These are phyloP conservation scores for Sarocladiaceae sp. DNA, from an alignment of 2,329 filamentous ascomycete species.

Conservation along the genomic window DNA sequence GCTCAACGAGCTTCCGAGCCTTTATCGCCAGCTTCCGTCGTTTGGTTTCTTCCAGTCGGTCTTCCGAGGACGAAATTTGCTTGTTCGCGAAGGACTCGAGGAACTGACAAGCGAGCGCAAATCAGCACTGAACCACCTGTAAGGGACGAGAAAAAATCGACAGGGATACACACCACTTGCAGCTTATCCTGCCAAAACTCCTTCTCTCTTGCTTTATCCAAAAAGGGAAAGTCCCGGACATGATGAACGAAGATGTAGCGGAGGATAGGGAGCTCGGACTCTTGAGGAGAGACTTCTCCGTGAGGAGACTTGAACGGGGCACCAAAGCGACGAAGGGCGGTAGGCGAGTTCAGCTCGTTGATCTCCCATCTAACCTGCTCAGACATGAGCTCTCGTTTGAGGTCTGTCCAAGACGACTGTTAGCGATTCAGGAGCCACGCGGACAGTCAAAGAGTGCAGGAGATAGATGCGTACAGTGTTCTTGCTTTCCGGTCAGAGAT, in stretches of 20 bases:
- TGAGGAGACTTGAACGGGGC: slow-evolving; percentile 90
- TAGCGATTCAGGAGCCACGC: slow-evolving; percentile 13
- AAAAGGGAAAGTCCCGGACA: slow-evolving; percentile 94
- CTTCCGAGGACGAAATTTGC: slow-evolving; percentile 93
- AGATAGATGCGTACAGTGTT: slow-evolving; percentile 66
- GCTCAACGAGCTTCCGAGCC: slow-evolving; percentile 89
- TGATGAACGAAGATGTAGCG: slow-evolving; percentile 97
- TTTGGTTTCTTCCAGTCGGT: slow-evolving; percentile 93
- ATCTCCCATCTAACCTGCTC: slow-evolving; percentile 89
- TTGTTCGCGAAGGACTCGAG: slow-evolving; percentile 96
- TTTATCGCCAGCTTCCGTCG: slow-evolving; percentile 86
- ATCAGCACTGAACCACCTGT: neutral
- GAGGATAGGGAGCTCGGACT: slow-evolving; percentile 88
- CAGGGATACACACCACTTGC: slow-evolving; percentile 61
- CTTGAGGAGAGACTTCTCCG: slow-evolving; percentile 85
- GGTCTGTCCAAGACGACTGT: slow-evolving; percentile 48
- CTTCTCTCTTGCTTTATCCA: slow-evolving; percentile 95
- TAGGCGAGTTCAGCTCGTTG: slow-evolving; percentile 86
- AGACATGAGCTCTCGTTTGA: slow-evolving; percentile 90
- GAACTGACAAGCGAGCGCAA: slow-evolving; percentile 52
- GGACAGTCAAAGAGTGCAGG: neutral
- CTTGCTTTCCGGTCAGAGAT: slow-evolving; percentile 85
- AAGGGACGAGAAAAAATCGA: neutral
- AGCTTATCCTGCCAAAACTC: slow-evolving; percentile 99
- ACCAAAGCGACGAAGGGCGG: slow-evolving; percentile 88